These are phyloP conservation scores for Brasilioporus rufonigricans DNA, from an alignment of 768 basidiomycete species.

Conservation along the genomic window DNA sequence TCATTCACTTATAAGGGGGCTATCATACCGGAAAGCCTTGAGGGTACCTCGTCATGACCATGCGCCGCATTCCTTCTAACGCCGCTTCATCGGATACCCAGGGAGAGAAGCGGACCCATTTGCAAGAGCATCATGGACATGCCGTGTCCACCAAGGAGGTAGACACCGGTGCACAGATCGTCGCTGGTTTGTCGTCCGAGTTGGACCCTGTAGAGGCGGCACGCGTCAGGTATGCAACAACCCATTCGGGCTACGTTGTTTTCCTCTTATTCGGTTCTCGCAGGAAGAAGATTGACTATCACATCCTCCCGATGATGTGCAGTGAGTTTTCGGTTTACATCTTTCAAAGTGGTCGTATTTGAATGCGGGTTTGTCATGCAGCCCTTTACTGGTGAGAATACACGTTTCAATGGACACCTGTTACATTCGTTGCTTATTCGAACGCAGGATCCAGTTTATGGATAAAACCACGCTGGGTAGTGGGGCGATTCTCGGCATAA, in stretches of 20 bases:
- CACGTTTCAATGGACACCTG: not conserved
- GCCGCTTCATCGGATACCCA: constrained; percentile 8
- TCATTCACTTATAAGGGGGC: constrained; percentile 5
- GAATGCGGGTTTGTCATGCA: constrained; percentile 15
- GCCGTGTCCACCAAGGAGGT: constrained; percentile 43
- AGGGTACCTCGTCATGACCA: not conserved
- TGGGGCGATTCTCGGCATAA: constrained; percentile 68
- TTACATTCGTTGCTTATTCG: not conserved
- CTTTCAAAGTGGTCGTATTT: not conserved
- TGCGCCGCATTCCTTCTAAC: constrained; percentile 7
- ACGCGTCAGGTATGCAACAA: constrained; percentile 44
- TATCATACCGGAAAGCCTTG: not conserved
- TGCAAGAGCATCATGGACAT: constrained; percentile 19
- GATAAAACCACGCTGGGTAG: constrained; percentile 72
- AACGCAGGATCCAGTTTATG: constrained; percentile 71
- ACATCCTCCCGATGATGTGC: constrained; percentile 71
- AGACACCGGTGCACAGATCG: constrained; percentile 62
- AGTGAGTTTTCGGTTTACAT: constrained; percentile 40
- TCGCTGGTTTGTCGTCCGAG: constrained; percentile 40
- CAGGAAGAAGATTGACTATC: constrained; percentile 61
- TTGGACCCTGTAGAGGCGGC: constrained; percentile 52
- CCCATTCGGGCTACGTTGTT: not conserved
- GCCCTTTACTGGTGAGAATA: constrained; percentile 52
- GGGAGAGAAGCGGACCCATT: constrained; percentile 8
- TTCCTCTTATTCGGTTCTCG: not conserved